Conservation (phyloP, 2,329 filamentous ascomycete genomes). For the Penicillium sp. region DNA sequence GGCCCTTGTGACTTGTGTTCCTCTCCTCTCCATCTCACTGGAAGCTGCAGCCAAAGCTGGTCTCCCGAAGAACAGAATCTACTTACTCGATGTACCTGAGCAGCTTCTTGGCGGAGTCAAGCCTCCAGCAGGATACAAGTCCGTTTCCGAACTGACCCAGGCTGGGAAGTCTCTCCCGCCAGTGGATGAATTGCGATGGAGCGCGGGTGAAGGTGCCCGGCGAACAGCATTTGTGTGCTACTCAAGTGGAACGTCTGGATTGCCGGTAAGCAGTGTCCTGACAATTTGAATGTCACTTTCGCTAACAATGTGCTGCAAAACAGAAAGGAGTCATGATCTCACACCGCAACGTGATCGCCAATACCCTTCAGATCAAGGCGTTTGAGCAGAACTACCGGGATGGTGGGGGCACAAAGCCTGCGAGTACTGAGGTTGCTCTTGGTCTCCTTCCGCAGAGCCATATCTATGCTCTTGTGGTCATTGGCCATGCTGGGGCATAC, state of each 20-base stretch:
- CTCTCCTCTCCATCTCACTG: constrained; percentile 62
- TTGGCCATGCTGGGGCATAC: constrained; percentile 63
- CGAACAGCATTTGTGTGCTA: constrained; percentile 76
- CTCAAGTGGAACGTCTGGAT: constrained; percentile 73
- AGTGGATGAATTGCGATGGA: constrained; percentile 41
- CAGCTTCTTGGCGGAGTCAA: constrained; percentile 48
- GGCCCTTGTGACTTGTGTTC: constrained; percentile 68
- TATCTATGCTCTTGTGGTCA: constrained; percentile 73
- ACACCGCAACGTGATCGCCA: constrained; percentile 75
- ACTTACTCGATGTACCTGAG: constrained; percentile 66
- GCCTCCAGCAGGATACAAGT: constrained; percentile 52
- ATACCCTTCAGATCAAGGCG: constrained; percentile 61
- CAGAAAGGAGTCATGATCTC: constrained; percentile 84
- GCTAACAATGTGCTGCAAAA: neutral
- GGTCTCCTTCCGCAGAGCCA: constrained; percentile 78
- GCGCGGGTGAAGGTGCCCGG: constrained; percentile 46
- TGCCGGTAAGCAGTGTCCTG: constrained; percentile 56
- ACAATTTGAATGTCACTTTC: neutral
- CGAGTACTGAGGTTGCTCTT: constrained; percentile 51
- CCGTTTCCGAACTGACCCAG: constrained; percentile 63
- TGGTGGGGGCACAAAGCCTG: neutral
- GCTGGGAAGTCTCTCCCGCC: constrained; percentile 51
- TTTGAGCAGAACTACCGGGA: constrained; percentile 46
- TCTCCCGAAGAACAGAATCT: constrained; percentile 63
- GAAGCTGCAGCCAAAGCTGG: constrained; percentile 62